phyloP scores from a whole-genome alignment of 2,329 filamentous ascomycete genomes.

The Neocatenulostroma microsporum region DNA sequence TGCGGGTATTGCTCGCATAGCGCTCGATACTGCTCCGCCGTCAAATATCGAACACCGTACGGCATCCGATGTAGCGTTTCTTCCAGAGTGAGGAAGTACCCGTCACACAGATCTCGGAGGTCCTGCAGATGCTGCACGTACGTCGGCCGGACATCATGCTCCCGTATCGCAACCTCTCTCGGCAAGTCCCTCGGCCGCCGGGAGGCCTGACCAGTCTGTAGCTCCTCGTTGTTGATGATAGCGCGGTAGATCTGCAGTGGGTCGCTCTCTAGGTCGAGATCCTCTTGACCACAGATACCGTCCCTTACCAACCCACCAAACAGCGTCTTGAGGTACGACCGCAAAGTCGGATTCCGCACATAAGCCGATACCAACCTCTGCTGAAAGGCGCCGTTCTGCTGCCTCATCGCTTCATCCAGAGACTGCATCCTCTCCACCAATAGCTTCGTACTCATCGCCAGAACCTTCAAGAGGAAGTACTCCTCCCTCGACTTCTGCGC shows the following conservation, averaged over 20 bases:
- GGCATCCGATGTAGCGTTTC: slow-evolving; percentile 85
- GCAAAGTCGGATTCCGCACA: slow-evolving; percentile 79
- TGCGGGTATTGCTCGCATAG: slow-evolving; percentile 69
- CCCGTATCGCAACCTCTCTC: slow-evolving; percentile 88
- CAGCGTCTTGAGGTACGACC: slow-evolving; percentile 83
- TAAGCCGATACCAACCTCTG: slow-evolving; percentile 78
- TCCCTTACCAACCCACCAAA: slow-evolving; percentile 79
- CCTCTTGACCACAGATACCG: slow-evolving; percentile 86
- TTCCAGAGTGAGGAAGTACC: slow-evolving; percentile 75
- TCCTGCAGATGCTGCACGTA: slow-evolving; percentile 95
- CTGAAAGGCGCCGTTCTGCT: slow-evolving; percentile 79
- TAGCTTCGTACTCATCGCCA: slow-evolving; percentile 73
- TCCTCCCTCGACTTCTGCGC: slow-evolving; percentile 95
- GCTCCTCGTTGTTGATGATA: slow-evolving; percentile 93
- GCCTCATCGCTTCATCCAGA: slow-evolving; percentile 73
- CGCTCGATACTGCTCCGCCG: slow-evolving; percentile 74
- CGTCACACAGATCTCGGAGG: slow-evolving; percentile 86
- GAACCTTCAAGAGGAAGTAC: slow-evolving; percentile 87
- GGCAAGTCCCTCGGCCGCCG: slow-evolving; percentile 74
- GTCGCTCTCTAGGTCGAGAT: slow-evolving; percentile 88
- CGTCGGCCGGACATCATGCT: slow-evolving; percentile 80
- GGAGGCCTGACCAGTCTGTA: slow-evolving; percentile 80
- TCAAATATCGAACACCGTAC: slow-evolving; percentile 82
- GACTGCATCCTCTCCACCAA: slow-evolving; percentile 67
- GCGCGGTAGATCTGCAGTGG: slow-evolving; percentile 95